Evolutionary conservation across 2,329 filamentous ascomycete species (phyloP), one percentile per base, ranked within the genome.

Genomic region (Talaromyces amestolkiae): DNA sequence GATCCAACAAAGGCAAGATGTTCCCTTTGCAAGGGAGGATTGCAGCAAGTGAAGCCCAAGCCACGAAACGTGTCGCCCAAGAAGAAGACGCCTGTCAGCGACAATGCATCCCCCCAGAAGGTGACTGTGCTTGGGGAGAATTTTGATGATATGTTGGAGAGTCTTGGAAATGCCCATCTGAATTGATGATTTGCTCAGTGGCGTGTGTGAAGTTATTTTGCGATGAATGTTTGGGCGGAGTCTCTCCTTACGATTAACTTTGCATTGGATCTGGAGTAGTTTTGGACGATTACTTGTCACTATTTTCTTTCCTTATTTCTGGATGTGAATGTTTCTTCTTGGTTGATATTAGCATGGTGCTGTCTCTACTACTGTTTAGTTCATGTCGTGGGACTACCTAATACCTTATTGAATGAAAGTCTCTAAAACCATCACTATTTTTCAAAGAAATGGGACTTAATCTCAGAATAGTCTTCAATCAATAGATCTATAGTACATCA

Each of bases 11-110:
- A 86, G 58, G 89, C 93, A 71, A 85, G 86, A 1, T 98, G 94
- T 75, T 92, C 92, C 1, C 80, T 76, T n/a, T 98, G 94, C 76
- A 90, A 88, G 73, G 83, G 85, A 4, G 76, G 77, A 0, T 78
- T 99, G 69, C 81, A 87, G 71, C 95, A 98, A 83, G 89, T 89
- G 9, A 93, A 91, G 75, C 94, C 94, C 0, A 85, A 85, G 45
- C 93, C 93, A 0, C 63, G 65, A 27, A 64, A 66, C 7, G 31
- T 53, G 2, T 62, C 64, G 7, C 59, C 43, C 3, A 66, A 66
- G 37, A 66, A 65, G 39, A 65, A 62, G 5, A 19, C 33, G 39
- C 11, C 27, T 31, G 19, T 11, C 1, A 63, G 7, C 10, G 19
- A 41, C 56, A 27, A 33, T 19, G 58, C 4, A 22, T 27, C 5